phyloP scores from a whole-genome alignment of 345 rosid genomes.

The Citrus trifoliata region DNA sequence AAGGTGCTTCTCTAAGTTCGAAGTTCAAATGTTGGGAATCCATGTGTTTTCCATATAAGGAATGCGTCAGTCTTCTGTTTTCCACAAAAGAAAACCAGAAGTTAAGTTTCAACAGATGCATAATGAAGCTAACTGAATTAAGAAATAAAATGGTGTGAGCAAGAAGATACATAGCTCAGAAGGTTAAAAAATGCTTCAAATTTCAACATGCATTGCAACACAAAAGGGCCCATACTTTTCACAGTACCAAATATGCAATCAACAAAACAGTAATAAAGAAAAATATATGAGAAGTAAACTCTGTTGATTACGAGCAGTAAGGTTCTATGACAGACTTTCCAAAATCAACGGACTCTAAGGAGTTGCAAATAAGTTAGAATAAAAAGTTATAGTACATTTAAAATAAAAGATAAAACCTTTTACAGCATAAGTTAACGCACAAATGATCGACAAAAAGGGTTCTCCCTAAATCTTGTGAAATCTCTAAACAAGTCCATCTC shows the following conservation, averaged over 20 bases:
- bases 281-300: background rate
- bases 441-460: background rate
- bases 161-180: background rate
- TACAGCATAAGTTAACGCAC: background rate
- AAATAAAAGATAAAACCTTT: background rate
- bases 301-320: background rate
- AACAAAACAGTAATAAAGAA: background rate
- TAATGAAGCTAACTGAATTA: background rate
- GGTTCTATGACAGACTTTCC: background rate
- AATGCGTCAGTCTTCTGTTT: background rate
- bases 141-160: background rate
- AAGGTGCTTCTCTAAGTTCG: slow-evolving; percentile 3
- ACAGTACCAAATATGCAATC: background rate
- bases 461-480: background rate
- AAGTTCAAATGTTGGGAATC: background rate
- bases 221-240: background rate
- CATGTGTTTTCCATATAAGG: background rate
- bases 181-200: background rate
- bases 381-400: background rate
- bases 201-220: background rate
- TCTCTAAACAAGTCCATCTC: background rate
- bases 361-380: background rate
- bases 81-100: background rate
- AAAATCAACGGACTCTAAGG: background rate
- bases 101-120: background rate